Evolutionary conservation across 2,329 filamentous ascomycete genomes (phyloP).

Genomic region (Pseudogymnoascus sp.): DNA sequence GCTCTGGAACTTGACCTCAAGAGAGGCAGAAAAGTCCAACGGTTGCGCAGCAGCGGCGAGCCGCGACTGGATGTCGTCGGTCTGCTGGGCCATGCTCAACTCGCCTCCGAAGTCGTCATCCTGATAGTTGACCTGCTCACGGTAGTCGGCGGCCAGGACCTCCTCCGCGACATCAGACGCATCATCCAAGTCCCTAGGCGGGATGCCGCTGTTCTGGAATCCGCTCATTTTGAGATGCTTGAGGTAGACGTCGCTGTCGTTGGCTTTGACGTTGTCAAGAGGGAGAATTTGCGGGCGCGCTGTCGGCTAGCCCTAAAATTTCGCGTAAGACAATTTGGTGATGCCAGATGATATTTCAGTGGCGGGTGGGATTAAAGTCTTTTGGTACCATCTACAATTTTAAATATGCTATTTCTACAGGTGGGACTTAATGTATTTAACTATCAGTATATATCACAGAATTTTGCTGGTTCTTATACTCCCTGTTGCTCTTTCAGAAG

Average conservation of each 20-base stretch:
- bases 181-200: conserved; percentile 56
- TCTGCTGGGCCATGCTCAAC: conserved; percentile 61
- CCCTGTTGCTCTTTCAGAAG: not conserved
- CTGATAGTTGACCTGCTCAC: conserved; percentile 90
- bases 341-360: conserved; percentile 1
- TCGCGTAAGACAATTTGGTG: conserved; percentile 8
- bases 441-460: not conserved
- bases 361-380: not conserved
- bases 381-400: not conserved
- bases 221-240: conserved; percentile 41
- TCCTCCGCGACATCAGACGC: conserved; percentile 96
- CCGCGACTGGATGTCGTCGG: conserved; percentile 88
- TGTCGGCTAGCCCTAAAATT: conserved; percentile 8
- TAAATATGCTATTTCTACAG: not conserved
- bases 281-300: conserved; percentile 8
- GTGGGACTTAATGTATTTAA: not conserved
- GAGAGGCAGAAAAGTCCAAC: conserved; percentile 87
- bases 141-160: conserved; percentile 89
- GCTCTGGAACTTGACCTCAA: conserved; percentile 96
- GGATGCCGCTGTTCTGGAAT: conserved; percentile 52
- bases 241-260: conserved; percentile 8
- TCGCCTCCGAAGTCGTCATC: conserved; percentile 74
- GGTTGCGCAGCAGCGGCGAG: conserved; percentile 87
- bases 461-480: not conserved
- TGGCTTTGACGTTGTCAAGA: conserved; percentile 5